Evolutionary conservation across 2,329 filamentous ascomycete genomes (phyloP).

Genomic region (Aureobasidium sp.): DNA sequence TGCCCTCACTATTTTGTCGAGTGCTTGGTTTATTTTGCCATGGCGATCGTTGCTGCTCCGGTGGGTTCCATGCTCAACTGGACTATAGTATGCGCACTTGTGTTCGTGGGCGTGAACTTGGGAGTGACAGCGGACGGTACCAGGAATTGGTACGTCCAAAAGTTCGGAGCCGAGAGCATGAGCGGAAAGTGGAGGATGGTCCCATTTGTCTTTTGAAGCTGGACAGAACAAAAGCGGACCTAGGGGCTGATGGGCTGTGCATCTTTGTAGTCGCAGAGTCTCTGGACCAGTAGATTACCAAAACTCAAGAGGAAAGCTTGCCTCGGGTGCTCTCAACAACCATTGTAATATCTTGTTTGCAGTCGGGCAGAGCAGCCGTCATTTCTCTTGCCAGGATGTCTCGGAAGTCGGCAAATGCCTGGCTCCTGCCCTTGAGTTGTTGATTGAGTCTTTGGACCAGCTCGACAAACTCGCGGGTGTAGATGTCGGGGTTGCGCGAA

Average conservation of each 20-base stretch:
- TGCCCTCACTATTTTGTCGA: conserved; percentile 92
- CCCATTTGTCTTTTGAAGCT: conserved; percentile 48
- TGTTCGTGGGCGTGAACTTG: conserved; percentile 73
- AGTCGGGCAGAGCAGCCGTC: conserved; percentile 51
- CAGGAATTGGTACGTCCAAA: conserved; percentile 68
- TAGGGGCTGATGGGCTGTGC: neutral
- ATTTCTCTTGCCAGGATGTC: conserved; percentile 54
- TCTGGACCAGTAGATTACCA: too few species aligned
- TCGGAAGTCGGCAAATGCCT: conserved; percentile 53
- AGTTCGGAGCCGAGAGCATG: conserved; percentile 63
- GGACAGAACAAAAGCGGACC: neutral
- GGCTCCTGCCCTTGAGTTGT: conserved; percentile 53
- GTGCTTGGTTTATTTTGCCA: conserved; percentile 72
- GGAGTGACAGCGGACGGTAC: conserved; percentile 74
- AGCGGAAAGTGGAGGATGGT: conserved; percentile 67
- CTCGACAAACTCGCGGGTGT: conserved; percentile 60
- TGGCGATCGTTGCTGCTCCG: conserved; percentile 69
- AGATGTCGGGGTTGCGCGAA: conserved; percentile 59
- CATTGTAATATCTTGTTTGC: conserved; percentile 46
- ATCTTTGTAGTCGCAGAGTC: neutral
- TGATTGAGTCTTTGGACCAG: conserved; percentile 56
- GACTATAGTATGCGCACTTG: conserved; percentile 61
- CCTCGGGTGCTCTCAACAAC: conserved; percentile 43
- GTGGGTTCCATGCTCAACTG: conserved; percentile 58
- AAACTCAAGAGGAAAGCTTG: conserved; percentile 6